Conservation (phyloP, 73 alveolate species). For the Paramecium sexaurelia region DNA sequence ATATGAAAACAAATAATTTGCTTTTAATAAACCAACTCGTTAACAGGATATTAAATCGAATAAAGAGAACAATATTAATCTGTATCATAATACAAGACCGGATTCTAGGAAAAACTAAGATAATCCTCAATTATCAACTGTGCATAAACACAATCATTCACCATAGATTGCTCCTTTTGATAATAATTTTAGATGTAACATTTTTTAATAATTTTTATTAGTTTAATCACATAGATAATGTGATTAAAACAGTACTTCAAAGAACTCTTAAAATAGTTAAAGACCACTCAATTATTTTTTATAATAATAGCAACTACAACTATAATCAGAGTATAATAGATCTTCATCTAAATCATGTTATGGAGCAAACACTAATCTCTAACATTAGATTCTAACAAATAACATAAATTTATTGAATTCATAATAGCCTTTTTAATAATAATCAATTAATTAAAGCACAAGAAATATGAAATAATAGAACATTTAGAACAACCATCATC, state of each 20-base stretch:
- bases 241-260: not conserved
- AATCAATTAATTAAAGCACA: not conserved
- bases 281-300: not conserved
- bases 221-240: not conserved
- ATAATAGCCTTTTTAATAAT: not conserved
- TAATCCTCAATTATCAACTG: not conserved
- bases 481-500: not conserved
- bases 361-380: not conserved
- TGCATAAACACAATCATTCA: not conserved
- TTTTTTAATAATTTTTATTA: not conserved
- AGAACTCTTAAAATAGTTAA: not conserved
- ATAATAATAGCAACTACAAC: not conserved
- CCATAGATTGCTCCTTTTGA: not conserved
- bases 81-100: not conserved
- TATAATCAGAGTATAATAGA: not conserved
- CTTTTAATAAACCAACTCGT: not conserved
- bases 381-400: not conserved
- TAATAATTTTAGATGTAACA: not conserved
- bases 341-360: conserved; percentile 13
- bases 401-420: not conserved
- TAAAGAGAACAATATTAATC: not conserved
- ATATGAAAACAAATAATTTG: not conserved
- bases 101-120: not conserved
- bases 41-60: not conserved
- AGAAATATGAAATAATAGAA: not conserved